Evolutionary conservation across 441 rosid species (phyloP).

Genomic region (Cnidoscolus chayamansa): DNA sequence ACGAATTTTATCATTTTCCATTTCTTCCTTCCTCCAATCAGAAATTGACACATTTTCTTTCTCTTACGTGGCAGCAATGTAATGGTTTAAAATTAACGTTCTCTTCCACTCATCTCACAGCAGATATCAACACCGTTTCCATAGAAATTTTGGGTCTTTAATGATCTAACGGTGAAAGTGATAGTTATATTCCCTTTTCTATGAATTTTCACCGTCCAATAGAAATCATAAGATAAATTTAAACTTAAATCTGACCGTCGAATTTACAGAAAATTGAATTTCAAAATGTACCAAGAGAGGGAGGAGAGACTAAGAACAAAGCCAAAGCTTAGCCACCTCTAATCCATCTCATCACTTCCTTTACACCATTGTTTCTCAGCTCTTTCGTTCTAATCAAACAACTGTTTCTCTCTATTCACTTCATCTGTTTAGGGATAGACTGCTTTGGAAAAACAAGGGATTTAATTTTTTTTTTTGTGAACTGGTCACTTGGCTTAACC

Average conservation of each 20-base stretch:
- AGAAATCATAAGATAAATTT: slow-evolving; percentile 40
- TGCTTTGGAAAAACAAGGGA: slow-evolving; percentile 9
- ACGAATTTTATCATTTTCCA: slow-evolving; percentile 16
- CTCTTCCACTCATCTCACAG: not conserved
- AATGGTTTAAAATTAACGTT: not conserved
- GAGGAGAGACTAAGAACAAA: slow-evolving; percentile 50
- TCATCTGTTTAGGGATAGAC: slow-evolving; percentile 12
- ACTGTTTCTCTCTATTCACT: slow-evolving; percentile 19
- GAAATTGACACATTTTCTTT: slow-evolving; percentile 1
- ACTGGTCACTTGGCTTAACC: not conserved
- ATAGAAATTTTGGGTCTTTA: not conserved
- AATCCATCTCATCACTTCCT: slow-evolving; percentile 20
- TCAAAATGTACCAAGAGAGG: slow-evolving; percentile 76
- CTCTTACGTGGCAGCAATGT: not conserved
- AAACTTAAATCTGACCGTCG: slow-evolving; percentile 49
- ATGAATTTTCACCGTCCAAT: slow-evolving; percentile 62
- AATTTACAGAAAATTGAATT: slow-evolving; percentile 61
- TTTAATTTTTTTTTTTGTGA: slow-evolving; percentile 1
- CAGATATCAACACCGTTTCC: not conserved
- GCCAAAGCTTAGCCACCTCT: slow-evolving; percentile 29
- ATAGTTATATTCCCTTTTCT: slow-evolving; percentile 24
- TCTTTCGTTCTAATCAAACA: slow-evolving; percentile 9
- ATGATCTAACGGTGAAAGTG: slow-evolving; percentile 49
- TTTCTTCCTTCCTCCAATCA: slow-evolving; percentile 13
- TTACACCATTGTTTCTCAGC: not conserved